These are phyloP conservation scores for Pterocarpus santalinus DNA, from an alignment of 306 rosid genomes.

Conservation along the genomic window DNA sequence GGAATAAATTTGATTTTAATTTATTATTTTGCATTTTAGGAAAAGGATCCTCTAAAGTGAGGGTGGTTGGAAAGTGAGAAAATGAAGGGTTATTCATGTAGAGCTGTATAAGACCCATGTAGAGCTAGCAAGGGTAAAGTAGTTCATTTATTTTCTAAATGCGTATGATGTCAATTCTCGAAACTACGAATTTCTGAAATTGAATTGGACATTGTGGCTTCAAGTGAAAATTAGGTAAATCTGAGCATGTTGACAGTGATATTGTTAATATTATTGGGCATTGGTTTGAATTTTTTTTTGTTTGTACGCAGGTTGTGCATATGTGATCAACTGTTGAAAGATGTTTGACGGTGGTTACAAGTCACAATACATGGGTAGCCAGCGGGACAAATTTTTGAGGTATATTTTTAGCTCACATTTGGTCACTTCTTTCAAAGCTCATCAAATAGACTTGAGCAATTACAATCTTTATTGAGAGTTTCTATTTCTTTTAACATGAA, in stretches of 20 bases:
- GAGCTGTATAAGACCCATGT: background rate
- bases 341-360: slow-evolving; percentile 83
- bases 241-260: background rate
- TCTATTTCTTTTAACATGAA: background rate
- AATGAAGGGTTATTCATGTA: too few species aligned
- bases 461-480: background rate
- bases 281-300: slow-evolving; percentile 32
- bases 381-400: slow-evolving; percentile 84
- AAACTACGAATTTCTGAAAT: slow-evolving; percentile 14
- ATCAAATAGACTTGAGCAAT: background rate
- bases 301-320: slow-evolving; percentile 56
- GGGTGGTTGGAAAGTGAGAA: too few species aligned
- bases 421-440: background rate
- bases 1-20: background rate
- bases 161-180: slow-evolving; percentile 14
- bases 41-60: too few species aligned
- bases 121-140: background rate
- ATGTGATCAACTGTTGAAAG: slow-evolving; percentile 53
- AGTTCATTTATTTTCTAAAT: slow-evolving; percentile 18
- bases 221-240: slow-evolving; percentile 19
- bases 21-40: too few species aligned
- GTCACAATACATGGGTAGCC: slow-evolving; percentile 78
- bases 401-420: slow-evolving; percentile 42
- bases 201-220: slow-evolving; percentile 36
- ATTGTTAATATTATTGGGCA: background rate